Base-by-base conservation (phyloP, 805 yeast species). In the Maudiozyma bulderi region DNA sequence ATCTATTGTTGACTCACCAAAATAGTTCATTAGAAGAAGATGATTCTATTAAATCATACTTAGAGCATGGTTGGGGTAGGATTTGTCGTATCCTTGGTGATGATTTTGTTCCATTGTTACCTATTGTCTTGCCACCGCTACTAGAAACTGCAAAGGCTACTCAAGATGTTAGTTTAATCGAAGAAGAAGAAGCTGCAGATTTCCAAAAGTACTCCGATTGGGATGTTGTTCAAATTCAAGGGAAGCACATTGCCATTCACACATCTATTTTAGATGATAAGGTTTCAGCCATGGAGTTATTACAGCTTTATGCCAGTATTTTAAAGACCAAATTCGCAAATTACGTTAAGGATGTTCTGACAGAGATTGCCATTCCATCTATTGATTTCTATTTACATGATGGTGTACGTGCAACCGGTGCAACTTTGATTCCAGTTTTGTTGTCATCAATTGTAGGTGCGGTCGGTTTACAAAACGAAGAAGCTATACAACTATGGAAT, bases 11-110 rank as follows among this genome's bases (percentile, higher is more conserved):
- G 13, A 69, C 73, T 29, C 81, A 90, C 53, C 98, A 93, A 69
- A 73, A 74, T 48, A 67, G 73, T 30, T 69, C 73, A 4, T 62
- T 71, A 32, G 78, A 75, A 49, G 81, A 71, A 46, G 97, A 90
- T 61, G 97, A 90, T 62, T 95, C 96, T 13, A 84, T 93, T 14
- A 85, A 79, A 57, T 77, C 86, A 44, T 90, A 87, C 58, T 73
- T 93, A 54, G 95, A 88, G 57, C 95, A 87, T 64, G 96, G 95
- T 43, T 93, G 99, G 99, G 88, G 93, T 48, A 80, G 98, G 60
- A 76, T 93, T 43, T 93, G 99, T 64, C 77, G 84, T 56, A 79
- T 91, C 46, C 73, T 91, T 39, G 95, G 96, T 28, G 76, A 75
- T 51, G 95, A 88, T 43, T 93, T 93, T 64, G 68, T 87, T 52